Base-by-base conservation (phyloP, 129 eudicot genomes). In the Solidago caesia region DNA sequence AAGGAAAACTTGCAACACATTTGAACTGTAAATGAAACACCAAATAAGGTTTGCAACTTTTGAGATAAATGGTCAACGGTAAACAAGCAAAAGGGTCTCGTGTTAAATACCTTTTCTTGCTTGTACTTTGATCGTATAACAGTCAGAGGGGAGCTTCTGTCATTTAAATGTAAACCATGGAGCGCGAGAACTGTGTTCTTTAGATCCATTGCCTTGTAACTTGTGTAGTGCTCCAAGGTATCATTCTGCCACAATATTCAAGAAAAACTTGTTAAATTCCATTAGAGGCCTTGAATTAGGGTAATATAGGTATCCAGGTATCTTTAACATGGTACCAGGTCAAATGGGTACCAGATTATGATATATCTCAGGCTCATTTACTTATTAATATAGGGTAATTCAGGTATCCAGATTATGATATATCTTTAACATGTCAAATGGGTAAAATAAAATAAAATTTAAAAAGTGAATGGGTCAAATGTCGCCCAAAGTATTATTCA, bases 91-190 rank as follows among this genome's bases (percentile, higher is more conserved):
- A 52, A 47, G 56, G 29, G 64, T 74, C 0, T 44, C 2, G 41
- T 44, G 67, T 62, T 82, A 64, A 15, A 69, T 84, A 87, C 93
- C 96, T 90, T 82, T n/a, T 84, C 83, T 78, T 87, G 88, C 58
- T 45, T 71, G 83, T 90, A 90, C 80, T 87, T 90, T 47, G 84
- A 85, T n/a, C 85, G 82, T 70, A 90, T 82, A 25, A 87, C 96
- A 13, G 70, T 80, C 25, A 85, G 46, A 72, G 87, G 85, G 51
- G 86, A 85, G 25, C 33, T 67, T 29, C 53, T 57, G 56, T 80
- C 79, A 27, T 87, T 85, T 42, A 75, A 51, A 74, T 82, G 90
- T 64, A 90, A 59, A 66, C 58, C 65, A 56, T 85, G 84, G 68
- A 90, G 72, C 46, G 90, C 94, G 69, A 80, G 55, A 62, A 90